phyloP scores from a whole-genome alignment of 2,329 filamentous ascomycete species.

The Pseudofabraea citricarpa region DNA sequence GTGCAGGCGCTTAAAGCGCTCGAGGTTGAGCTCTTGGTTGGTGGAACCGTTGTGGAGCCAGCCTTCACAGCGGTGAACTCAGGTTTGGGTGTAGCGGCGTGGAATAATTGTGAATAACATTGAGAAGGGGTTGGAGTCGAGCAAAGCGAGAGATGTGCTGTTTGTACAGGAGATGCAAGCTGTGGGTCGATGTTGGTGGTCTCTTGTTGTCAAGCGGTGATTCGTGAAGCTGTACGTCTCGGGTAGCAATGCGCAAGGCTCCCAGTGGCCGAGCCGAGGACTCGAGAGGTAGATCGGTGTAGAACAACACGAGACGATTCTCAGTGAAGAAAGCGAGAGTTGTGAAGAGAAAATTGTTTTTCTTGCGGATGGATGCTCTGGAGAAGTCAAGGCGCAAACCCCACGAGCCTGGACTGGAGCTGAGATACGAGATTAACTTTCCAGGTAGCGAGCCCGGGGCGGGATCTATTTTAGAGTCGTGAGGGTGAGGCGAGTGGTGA shows the following conservation, averaged over 20 bases:
- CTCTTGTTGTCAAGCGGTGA: neutral
- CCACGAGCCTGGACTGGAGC: too few relatives aligned
- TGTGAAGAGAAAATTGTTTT: too few relatives aligned
- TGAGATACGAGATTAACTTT: too few relatives aligned
- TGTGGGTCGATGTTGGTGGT: conserved; percentile 1
- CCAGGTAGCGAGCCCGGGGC: too few relatives aligned
- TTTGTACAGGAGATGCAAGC: neutral
- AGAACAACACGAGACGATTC: too few relatives aligned
- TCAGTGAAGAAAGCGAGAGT: too few relatives aligned
- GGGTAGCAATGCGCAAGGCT: conserved; percentile 1
- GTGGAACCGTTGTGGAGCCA: neutral
- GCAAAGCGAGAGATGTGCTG: neutral
- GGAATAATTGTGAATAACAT: neutral
- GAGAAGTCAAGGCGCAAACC: too few relatives aligned
- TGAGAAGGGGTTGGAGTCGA: neutral
- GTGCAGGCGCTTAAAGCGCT: conserved; percentile 2
- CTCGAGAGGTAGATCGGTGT: too few relatives aligned
- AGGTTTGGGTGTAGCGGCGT: neutral
- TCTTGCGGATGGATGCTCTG: too few relatives aligned
- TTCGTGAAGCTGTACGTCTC: neutral
- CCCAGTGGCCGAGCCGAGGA: too few relatives aligned
- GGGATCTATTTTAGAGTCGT: too few relatives aligned
- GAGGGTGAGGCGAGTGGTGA: too few relatives aligned
- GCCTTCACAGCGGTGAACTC: conserved; percentile 1
- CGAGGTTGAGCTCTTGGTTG: neutral